Base-by-base conservation (phyloP, 176 grass and related monocot species). In the Luzula sylvatica region DNA sequence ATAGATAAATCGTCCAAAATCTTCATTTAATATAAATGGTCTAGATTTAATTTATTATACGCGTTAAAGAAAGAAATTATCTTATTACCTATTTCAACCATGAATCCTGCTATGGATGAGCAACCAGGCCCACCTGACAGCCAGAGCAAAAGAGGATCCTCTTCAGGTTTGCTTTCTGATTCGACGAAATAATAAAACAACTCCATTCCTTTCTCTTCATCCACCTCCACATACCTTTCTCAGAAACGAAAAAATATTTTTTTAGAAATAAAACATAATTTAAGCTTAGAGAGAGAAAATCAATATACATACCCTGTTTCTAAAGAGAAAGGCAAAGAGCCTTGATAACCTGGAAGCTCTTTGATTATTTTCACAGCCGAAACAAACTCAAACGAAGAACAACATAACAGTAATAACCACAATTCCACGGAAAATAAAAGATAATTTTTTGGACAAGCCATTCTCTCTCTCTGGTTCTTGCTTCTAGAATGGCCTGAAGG, bases 171-270 rank as follows among this genome's bases (percentile, higher is more conserved):
- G 15, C 68, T 61, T 54, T 86, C 55, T 24, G 76, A 86, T 46
- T 67, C 46, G 66, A 86, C 75, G 70, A 86, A 86, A 66, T 86
- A 86, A 48, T 80, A 86, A 66, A 86, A 86, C 26, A 86, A 53
- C 13, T 61, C 54, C 6, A 55, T 60, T 8, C 71, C 82, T 50
- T 79, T 49, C 23, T 61, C 44, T 29, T 71, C 61, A 18, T 80
- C 76, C 66, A 80, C 82, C 82, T 86, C 82, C 14, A 80, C 71
- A 41, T 90, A 90, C 58, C 65, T 55, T 24, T 28, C 4, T n/a
- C 44, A 35, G 7, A 35, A n/a, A n/a, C n/a, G n/a, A n/a, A n/a
- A n/a, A n/a, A n/a, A n/a, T n/a, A n/a, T n/a, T n/a, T n/a, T n/a
- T n/a, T n/a, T n/a, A n/a, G n/a, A n/a, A n/a, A n/a, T n/a, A n/a